Conservation (phyloP, 192 early-diverging fungal species). For the Backusella parvicylindrica region DNA sequence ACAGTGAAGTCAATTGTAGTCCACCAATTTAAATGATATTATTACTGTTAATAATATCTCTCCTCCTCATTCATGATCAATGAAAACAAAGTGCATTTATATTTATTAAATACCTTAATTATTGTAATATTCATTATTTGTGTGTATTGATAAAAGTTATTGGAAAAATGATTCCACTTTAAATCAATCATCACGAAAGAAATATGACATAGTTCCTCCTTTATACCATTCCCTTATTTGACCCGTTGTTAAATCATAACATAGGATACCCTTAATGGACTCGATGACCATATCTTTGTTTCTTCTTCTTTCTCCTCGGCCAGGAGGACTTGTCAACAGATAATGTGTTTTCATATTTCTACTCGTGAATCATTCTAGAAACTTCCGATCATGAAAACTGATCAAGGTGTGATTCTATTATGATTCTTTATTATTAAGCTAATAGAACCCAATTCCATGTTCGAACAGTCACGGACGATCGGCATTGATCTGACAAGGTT, state of each 20-base stretch:
- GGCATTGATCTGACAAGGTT: background rate
- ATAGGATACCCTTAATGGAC: background rate
- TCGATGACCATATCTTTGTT: background rate
- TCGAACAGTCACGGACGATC: background rate
- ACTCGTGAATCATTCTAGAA: background rate
- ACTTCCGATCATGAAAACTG: background rate
- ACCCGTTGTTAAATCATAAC: background rate
- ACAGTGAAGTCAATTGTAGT: no score
- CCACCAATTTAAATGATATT: no score
- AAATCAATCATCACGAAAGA: no score
- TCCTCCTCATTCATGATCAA: no score
- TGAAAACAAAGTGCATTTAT: no score
- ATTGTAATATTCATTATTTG: no score
- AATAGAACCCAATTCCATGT: background rate
- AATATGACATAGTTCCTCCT: no score
- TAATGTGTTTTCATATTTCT: background rate
- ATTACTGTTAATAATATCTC: no score
- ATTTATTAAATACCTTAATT: no score
- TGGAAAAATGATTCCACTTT: no score
- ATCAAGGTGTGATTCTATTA: no score
- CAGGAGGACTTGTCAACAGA: background rate
- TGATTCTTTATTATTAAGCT: background rate
- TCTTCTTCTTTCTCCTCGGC: background rate
- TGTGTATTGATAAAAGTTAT: no score
- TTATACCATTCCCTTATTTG: background rate